Base-by-base conservation (phyloP, 108 stramenopile genomes). In the Nitzschia sp. region DNA sequence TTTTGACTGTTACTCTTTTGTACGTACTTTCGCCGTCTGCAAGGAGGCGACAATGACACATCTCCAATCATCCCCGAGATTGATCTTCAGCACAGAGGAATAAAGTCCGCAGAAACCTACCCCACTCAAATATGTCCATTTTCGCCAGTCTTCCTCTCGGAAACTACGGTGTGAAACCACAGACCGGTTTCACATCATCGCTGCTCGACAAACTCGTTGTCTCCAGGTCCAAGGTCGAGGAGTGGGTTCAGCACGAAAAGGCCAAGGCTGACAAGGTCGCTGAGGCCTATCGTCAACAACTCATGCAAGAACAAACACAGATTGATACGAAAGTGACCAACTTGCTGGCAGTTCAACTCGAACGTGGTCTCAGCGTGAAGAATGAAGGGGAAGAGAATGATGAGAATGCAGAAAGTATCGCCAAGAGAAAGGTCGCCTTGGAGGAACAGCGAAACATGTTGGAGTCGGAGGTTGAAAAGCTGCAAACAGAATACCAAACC, bases 211-310 rank as follows among this genome's bases (percentile, higher is more conserved):
- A 67, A 1, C 61, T 80, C 32, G 23, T 30, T 0, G 22, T 35
- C 8, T 74, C 65, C 16, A 48, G 56, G 46, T 5, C 64, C 6
- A 77, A 74, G 45, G 15, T 82, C 15, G 58, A 77, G 22, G 26
- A 16, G 2, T 82, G 70, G 70, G 76, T 67, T 5, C 63, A 59
- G 38, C 57, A 55, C 31, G 57, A 72, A 61, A 80, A 74, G 64
- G 71, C 53, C 45, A 75, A 75, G 55, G 75, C 72, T 11, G 84
- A 81, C 45, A 57, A 35, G 27, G 76, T 21, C 15, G 72, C 72
- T 53, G 79, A 69, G 28, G 72, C 57, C 22, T 83, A 83, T 69
- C 47, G 66, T 23, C 53, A 76, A 34, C 66, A 66, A 33, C 41
- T 76, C 22, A 32, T 28, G 3, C 22, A 53, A 53, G 70, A 81